Base-by-base conservation (phyloP, 2,329 filamentous ascomycete genomes). In the Colletotrichum somersetense region DNA sequence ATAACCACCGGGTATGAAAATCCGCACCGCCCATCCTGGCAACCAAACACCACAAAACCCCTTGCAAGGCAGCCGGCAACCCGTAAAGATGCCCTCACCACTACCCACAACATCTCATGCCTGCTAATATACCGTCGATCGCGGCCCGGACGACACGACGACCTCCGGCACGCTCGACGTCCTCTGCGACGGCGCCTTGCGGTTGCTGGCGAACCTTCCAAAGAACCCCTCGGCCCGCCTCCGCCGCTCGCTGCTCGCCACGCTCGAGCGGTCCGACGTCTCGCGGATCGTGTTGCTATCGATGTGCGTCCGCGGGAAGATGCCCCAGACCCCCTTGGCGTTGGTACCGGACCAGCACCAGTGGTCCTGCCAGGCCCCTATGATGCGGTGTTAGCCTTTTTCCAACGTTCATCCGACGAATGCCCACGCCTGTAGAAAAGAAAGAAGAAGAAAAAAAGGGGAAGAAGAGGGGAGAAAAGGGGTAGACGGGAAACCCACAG, bases 261-360 rank as follows among this genome's bases (percentile, higher is more conserved):
- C 75, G 61, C 81, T 78, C 11, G 75, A 78, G 26, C 74, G 76
- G 61, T 75, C 75, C 16, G 70, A 72, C 12, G 78, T 77, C 33
- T 85, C 84, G 57, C 81, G 80, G n/a, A 89, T 74, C 33, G 85
- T 84, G 61, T 78, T 80, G 20, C 79, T 78, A 74, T 88, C 85
- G 53, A 89, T 79, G 73, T 87, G 86, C 3, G 82, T 83, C 73
- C 84, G 81, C 20, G 86, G 86, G 76, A 89, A 89, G 62, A 89
- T 82, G 35, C 87, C 87, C 80, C 82, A 85, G 77, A 84, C 87
- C 5, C 87, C 86, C 72, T 85, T 87, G 48, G 84, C 75, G 70
- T 87, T 89, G 20, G 80, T 85, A 2, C 87, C 87, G 0, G 84
- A 85, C 87, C 87, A 89, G 77, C 87, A 89, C 87, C 87, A 89